Evolutionary conservation across 768 basidiomycete genomes (phyloP).

Genomic region (Lactarius indigo): DNA sequence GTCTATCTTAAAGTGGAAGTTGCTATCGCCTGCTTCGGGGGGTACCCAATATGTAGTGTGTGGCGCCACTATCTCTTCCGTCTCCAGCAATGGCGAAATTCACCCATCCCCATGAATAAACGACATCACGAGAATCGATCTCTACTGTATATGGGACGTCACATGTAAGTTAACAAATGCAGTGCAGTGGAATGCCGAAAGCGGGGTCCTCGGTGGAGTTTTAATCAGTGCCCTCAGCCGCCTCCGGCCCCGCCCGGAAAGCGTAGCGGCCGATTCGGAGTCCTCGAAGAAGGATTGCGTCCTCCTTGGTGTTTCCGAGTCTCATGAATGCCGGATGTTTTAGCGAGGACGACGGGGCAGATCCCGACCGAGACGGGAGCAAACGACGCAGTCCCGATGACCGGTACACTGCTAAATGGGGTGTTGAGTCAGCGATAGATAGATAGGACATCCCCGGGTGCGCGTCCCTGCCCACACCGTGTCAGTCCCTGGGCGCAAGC

Average conservation of each 20-base stretch:
- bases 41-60: background rate
- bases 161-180: too few relatives aligned
- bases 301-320: background rate
- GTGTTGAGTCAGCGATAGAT: background rate
- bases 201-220: background rate
- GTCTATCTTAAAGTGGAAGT: background rate
- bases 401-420: background rate
- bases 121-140: background rate
- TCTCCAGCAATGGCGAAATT: background rate
- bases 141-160: background rate
- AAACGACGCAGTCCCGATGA: background rate
- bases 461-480: background rate
- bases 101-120: background rate
- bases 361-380: background rate
- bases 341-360: background rate
- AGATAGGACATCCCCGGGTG: background rate
- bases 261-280: background rate
- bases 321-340: background rate
- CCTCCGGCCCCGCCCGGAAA: background rate
- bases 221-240: background rate
- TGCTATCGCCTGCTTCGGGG: too few relatives aligned
- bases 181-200: too few relatives aligned
- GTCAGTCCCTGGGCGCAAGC: background rate
- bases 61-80: background rate
- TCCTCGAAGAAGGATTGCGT: too few relatives aligned